phyloP scores from a whole-genome alignment of 2,329 filamentous ascomycete species.

The Pleoardoris graminearum region DNA sequence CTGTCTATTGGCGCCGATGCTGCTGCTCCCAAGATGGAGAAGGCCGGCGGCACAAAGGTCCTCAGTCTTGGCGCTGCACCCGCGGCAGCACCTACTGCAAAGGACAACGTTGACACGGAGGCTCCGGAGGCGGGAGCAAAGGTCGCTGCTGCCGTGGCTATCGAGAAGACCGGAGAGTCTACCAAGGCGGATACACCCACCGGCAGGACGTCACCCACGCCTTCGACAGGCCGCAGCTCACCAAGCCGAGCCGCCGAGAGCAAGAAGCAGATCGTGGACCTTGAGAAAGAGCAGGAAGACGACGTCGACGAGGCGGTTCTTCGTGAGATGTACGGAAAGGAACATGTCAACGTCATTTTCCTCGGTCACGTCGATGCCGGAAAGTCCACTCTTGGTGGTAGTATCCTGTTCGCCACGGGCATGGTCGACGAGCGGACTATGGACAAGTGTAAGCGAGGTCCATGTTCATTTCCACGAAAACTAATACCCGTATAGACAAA shows the following conservation, averaged over 20 bases:
- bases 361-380: slow-evolving; percentile 98
- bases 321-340: slow-evolving; percentile 95
- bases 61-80: slow-evolving; percentile 68
- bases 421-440: slow-evolving; percentile 99
- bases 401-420: slow-evolving; percentile 88
- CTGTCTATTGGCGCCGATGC: slow-evolving; percentile 62
- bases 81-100: slow-evolving; percentile 56
- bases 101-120: slow-evolving; percentile 48
- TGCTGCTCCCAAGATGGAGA: slow-evolving; percentile 58
- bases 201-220: slow-evolving; percentile 78
- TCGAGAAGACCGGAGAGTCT: slow-evolving; percentile 83
- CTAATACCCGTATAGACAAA: slow-evolving; percentile 48
- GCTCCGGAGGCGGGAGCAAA: slow-evolving; percentile 75
- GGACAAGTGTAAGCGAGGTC: slow-evolving; percentile 70
- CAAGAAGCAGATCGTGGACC: slow-evolving; percentile 75
- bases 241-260: slow-evolving; percentile 66
- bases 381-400: slow-evolving; percentile 93
- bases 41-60: slow-evolving; percentile 64
- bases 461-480: background rate
- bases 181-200: slow-evolving; percentile 54
- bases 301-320: slow-evolving; percentile 82
- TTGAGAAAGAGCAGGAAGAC: slow-evolving; percentile 78
- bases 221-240: slow-evolving; percentile 82
- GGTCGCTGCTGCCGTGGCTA: slow-evolving; percentile 82
- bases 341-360: slow-evolving; percentile 93